Base-by-base conservation (phyloP, 345 rosid species). In the Eucalyptus curtisii region DNA sequence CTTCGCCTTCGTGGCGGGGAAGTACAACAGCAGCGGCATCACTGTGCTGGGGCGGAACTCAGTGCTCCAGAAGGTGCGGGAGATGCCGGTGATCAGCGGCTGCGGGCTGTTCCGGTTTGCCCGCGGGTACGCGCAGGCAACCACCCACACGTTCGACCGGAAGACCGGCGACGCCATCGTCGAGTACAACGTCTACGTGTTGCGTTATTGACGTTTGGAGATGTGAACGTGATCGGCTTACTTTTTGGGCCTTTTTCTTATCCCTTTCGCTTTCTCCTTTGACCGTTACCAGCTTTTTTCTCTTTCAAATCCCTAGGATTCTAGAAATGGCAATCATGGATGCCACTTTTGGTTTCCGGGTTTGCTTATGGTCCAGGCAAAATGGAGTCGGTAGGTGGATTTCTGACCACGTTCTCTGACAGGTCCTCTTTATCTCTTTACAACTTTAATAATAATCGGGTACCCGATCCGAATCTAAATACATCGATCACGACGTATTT, bases 81-180 rank as follows among this genome's bases (percentile, higher is more conserved):
- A 96, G 90, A 93, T 97, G 96, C 97, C 98, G 40, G 94, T 97
- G 88, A 86, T 95, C 53, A 97, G 97, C 48, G 97, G 98, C 76
- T 96, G 96, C 88, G 98, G 99, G 30, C 93, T 96, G 57, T 94
- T 96, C 95, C 92, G 97, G 81, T 94, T 96, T 87, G 97, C 95
- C 4, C 90, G 96, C 85, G 98, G 99, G 1, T 96, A 95, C 90
- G 97, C 91, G n/a, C 90, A 93, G 87, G 95, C 95, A 2, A 90
- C 84, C 47, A 96, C 97, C 17, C 89, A 92, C 86, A 86, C 86
- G 76, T 13, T 95, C 45, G 86, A 94, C 91, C 8, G 24, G 25
- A 89, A 64, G 47, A 90, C 90, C 6, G 91, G 93, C 12, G 92
- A 95, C 87, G 95, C 96, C 57, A 86, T 85, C 8, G 92, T 95